Evolutionary conservation across 2,329 filamentous ascomycete genomes (phyloP), one percentile per base, ranked within the genome.

Genomic region (Ciborinia camelliae): DNA sequence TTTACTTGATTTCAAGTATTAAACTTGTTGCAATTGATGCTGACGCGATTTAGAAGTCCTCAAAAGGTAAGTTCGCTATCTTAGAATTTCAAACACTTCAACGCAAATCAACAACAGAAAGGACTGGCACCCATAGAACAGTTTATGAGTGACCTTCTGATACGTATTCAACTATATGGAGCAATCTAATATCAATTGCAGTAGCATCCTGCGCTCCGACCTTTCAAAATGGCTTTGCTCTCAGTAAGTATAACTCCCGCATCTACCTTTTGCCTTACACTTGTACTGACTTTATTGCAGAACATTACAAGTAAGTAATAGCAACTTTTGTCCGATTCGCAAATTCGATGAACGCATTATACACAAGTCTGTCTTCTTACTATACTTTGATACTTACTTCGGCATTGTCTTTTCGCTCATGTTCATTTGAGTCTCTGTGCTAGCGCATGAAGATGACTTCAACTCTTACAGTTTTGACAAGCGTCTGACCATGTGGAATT

Each of bases 311-410:
- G 4, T 52, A 26, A 37, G 51, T 53, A 53, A 37, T 15, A 0
- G 28, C 1, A 3, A 4, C 0, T 2, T 26, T 14, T 26, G 2
- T 26, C 8, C 4, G 6, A 26, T 37, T 26, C 3, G 1, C 14
- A 10, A 9, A 26, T 14, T 10, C 32, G 6, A 37, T 18, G 4
- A 8, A 8, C 10, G 26, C 12, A 37, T 10, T 10, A 37, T 26
- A 2, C 12, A 26, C 7, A 12, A 37, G n/a, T 26, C 7, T 6
- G n/a, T 4, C 6, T 39, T 20, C 6, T 53, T 10, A 15, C 35
- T 8, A 37, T 35, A 23, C 10, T 15, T 35, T 53, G 7, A 3
- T 53, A 37, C 18, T 28, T 8, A 15, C 20, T 2, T 53, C 3
- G 15, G 26, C 3, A 37, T 53, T 37, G 14, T 37, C 12, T 26